A percentile compares a stretch with the other conserved stretches of the same genome.
These are phyloP conservation scores for Beauveria sp. DNA, from an alignment of 2,329 filamentous ascomycete genomes.

Conservation along the genomic window DNA sequence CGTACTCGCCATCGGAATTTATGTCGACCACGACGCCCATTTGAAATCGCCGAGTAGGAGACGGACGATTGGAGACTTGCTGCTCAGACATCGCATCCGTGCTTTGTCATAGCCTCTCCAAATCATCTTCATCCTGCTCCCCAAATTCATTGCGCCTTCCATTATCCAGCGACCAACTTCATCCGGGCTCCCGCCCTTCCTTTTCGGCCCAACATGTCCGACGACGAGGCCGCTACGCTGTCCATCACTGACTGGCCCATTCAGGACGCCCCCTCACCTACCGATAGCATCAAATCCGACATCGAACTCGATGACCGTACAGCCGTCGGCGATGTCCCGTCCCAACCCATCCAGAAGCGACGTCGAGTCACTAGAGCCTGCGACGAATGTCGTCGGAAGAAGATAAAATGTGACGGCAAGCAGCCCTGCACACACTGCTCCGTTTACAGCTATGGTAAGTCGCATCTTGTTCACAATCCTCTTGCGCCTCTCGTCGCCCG, in stretches of 20 bases:
- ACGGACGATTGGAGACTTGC: conserved; percentile 3
- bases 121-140: conserved; percentile 3
- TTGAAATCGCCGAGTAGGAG: conserved; percentile 4
- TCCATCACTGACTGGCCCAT: conserved; percentile 29
- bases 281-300: conserved; percentile 36
- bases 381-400: conserved; percentile 76
- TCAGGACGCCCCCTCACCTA: conserved; percentile 31
- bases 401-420: conserved; percentile 82
- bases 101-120: not conserved
- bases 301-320: conserved; percentile 32
- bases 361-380: conserved; percentile 73
- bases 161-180: not conserved
- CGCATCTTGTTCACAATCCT: not conserved
- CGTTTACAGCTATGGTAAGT: conserved; percentile 92
- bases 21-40: conserved; percentile 1
- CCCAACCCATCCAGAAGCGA: conserved; percentile 63
- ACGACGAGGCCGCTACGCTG: conserved; percentile 33
- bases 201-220: conserved; percentile 31
- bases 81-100: not conserved
- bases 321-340: conserved; percentile 22
- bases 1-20: not conserved
- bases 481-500: not conserved
- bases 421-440: conserved; percentile 93
- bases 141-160: not conserved
- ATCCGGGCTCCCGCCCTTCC: conserved; percentile 12